Conservation (phyloP, 2,329 filamentous ascomycete genomes). For the Colletotrichum godetiae region DNA sequence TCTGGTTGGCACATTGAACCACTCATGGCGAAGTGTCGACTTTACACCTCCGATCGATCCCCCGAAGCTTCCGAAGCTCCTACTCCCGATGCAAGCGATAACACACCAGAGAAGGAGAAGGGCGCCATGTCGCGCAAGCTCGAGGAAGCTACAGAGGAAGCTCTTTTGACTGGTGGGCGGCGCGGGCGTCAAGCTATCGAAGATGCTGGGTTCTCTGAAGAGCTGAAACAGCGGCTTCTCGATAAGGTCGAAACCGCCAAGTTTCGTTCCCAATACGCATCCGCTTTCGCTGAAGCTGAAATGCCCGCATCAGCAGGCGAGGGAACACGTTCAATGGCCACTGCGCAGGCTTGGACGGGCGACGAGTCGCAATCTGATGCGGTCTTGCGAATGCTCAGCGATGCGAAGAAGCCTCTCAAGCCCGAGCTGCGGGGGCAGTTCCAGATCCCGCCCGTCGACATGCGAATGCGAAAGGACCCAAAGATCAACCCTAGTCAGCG, state of each 20-base stretch:
- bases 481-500: constrained; percentile 57
- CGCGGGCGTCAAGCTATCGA: constrained; percentile 69
- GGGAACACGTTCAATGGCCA: constrained; percentile 76
- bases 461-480: constrained; percentile 57
- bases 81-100: not conserved
- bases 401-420: constrained; percentile 78
- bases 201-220: constrained; percentile 72
- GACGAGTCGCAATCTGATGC: constrained; percentile 79
- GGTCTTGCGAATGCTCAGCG: constrained; percentile 85
- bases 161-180: constrained; percentile 67
- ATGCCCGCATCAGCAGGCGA: constrained; percentile 70
- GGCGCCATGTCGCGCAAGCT: constrained; percentile 68
- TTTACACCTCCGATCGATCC: constrained; percentile 26
- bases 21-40: not conserved
- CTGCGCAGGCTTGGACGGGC: constrained; percentile 81
- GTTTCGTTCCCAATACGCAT: constrained; percentile 62
- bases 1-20: not conserved
- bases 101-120: constrained; percentile 12
- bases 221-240: constrained; percentile 69
- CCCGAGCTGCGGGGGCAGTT: constrained; percentile 59
- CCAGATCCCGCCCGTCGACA: constrained; percentile 61
- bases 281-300: constrained; percentile 60
- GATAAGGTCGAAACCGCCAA: constrained; percentile 66
- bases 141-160: constrained; percentile 72
- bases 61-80: constrained; percentile 9